Evolutionary conservation across 2,329 filamentous ascomycete genomes (phyloP).

Genomic region (Cladophialophora bantiana): DNA sequence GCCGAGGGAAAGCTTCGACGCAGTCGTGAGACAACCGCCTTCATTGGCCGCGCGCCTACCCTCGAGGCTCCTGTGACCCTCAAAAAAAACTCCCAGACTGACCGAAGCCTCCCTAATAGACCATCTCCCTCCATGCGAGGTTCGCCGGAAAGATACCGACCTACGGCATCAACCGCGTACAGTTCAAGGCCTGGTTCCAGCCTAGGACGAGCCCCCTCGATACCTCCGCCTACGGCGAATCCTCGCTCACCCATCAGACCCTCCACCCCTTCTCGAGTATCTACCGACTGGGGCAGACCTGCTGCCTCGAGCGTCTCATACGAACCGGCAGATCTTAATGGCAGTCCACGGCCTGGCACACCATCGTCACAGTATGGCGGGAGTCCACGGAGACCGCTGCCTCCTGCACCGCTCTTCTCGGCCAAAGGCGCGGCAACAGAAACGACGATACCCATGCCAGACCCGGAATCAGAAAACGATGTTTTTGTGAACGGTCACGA

Average conservation of each 20-base stretch:
- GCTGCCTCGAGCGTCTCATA: conserved; percentile 75
- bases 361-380: conserved; percentile 88
- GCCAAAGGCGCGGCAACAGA: conserved; percentile 59
- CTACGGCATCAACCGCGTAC: conserved; percentile 45
- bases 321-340: conserved; percentile 87
- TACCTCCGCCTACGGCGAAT: conserved; percentile 50
- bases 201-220: conserved; percentile 50
- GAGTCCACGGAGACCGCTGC: conserved; percentile 83
- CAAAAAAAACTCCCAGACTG: conserved; percentile 37
- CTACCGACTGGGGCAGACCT: conserved; percentile 70
- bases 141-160: conserved; percentile 44
- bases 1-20: conserved; percentile 32
- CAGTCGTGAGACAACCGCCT: conserved; percentile 27
- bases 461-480: conserved; percentile 67
- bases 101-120: conserved; percentile 42
- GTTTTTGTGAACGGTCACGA: conserved; percentile 67
- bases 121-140: conserved; percentile 39
- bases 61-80: conserved; percentile 41
- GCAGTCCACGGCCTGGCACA: conserved; percentile 86
- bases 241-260: conserved; percentile 57
- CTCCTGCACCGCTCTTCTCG: conserved; percentile 81
- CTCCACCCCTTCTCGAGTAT: conserved; percentile 60
- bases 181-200: conserved; percentile 52
- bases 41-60: conserved; percentile 36
- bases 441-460: conserved; percentile 73